Conservation (phyloP, 805 yeast species). For the Jamesozyma gamospora region DNA sequence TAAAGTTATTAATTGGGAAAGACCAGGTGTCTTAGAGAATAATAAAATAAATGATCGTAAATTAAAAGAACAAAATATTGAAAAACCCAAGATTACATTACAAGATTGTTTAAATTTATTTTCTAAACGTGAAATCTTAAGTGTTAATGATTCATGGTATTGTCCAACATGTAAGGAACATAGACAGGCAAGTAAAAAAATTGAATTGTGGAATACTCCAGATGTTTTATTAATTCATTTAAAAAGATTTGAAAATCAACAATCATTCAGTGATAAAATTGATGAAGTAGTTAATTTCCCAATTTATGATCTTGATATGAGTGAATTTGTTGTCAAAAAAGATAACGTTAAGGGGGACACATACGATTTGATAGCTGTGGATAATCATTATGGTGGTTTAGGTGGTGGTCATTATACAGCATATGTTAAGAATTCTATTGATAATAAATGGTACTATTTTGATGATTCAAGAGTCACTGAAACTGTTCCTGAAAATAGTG, state of each 20-base stretch:
- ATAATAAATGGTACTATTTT: conserved; percentile 76
- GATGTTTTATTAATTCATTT: conserved; percentile 83
- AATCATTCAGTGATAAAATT: conserved; percentile 83
- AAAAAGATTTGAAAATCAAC: conserved; percentile 77
- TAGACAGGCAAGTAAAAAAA: conserved; percentile 80
- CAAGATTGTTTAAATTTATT: conserved; percentile 69
- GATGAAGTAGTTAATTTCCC: conserved; percentile 82
- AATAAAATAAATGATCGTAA: conserved; percentile 44
- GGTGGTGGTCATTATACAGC: conserved; percentile 99
- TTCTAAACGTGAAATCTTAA: conserved; percentile 72
- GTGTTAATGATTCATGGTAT: conserved; percentile 87
- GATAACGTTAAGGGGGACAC: conserved; percentile 28
- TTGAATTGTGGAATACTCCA: conserved; percentile 90
- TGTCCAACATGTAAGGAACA: conserved; percentile 87
- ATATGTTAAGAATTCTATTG: conserved; percentile 67
- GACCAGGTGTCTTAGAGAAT: conserved; percentile 41
- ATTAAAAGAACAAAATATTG: conserved; percentile 20
- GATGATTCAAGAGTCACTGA: conserved; percentile 72
- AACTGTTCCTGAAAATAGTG: conserved; percentile 48
- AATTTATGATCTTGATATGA: conserved; percentile 66
- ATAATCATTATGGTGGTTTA: conserved; percentile 89
- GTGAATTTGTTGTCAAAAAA: conserved; percentile 39
- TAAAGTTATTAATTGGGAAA: conserved; percentile 47
- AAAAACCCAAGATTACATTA: conserved; percentile 40
- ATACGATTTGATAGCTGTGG: conserved; percentile 86